phyloP scores from a whole-genome alignment of 83 land plant genomes.

The Larix sibirica region DNA sequence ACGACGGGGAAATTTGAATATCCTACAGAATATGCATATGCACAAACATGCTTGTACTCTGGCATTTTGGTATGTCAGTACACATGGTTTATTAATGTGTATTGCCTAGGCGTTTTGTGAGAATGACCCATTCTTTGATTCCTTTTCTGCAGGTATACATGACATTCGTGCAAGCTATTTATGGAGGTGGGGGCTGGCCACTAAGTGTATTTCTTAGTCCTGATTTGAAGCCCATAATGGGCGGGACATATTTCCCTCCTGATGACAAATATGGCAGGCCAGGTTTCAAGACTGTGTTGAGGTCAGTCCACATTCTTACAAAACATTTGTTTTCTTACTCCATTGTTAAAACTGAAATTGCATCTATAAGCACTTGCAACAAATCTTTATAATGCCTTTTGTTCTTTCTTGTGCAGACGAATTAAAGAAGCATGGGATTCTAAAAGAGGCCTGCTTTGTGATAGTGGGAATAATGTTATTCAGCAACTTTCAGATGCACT shows the following conservation, averaged over 20 bases:
- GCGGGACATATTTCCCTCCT: conserved; percentile 99
- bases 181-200: conserved; percentile 99
- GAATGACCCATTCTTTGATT: neutral
- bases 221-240: conserved; percentile 94
- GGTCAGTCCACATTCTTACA: conserved; percentile 42
- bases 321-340: neutral
- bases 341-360: neutral
- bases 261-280: conserved; percentile 98
- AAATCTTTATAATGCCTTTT: neutral
- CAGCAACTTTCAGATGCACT: conserved; percentile 91
- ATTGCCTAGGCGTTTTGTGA: neutral
- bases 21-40: too few relatives aligned
- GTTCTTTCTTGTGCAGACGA: conserved; percentile 46
- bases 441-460: conserved; percentile 66
- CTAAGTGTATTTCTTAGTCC: conserved; percentile 95
- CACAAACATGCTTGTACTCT: too few relatives aligned
- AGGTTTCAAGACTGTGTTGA: conserved; percentile 93
- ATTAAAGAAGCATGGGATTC: conserved; percentile 96
- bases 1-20: too few relatives aligned
- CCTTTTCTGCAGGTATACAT: conserved; percentile 78
- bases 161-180: conserved; percentile 96
- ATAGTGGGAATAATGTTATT: conserved; percentile 81
- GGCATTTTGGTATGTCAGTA: too few relatives aligned
- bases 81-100: neutral
- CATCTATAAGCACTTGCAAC: neutral